Conservation (phyloP, 2,329 filamentous ascomycete genomes). For the Trichoderma sp. region DNA sequence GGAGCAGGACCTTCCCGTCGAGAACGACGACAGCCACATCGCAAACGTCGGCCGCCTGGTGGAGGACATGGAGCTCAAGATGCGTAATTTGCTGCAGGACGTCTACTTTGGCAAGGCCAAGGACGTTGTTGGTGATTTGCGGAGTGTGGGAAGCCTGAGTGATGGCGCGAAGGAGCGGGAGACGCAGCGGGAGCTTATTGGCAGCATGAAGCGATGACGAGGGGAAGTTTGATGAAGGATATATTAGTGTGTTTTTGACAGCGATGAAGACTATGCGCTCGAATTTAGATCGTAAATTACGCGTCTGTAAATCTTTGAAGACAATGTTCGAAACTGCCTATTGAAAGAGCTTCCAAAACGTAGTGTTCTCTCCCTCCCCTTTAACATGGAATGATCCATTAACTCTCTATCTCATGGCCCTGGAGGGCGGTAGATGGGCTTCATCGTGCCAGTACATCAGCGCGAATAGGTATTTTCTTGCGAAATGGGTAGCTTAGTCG, state of each 20-base stretch:
- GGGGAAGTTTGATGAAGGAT: not conserved
- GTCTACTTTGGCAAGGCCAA: constrained; percentile 99
- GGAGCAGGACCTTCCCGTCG: constrained; percentile 85
- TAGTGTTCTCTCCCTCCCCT: not conserved
- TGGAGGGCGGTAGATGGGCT: not conserved
- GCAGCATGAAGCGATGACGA: constrained; percentile 51
- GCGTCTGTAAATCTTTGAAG: not conserved
- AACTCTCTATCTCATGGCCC: no score
- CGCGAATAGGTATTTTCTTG: not conserved
- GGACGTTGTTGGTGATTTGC: constrained; percentile 92
- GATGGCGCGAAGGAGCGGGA: constrained; percentile 81
- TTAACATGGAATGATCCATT: not conserved
- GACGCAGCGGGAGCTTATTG: constrained; percentile 85
- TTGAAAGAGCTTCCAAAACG: not conserved
- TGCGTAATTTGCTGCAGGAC: constrained; percentile 96
- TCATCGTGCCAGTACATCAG: not conserved
- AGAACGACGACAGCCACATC: constrained; percentile 89
- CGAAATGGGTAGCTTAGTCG: no score
- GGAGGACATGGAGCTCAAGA: constrained; percentile 99
- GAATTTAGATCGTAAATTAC: not conserved
- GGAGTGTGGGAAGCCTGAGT: constrained; percentile 80
- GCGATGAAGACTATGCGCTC: not conserved
- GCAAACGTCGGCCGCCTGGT: constrained; percentile 91
- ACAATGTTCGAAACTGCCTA: not conserved
- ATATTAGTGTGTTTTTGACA: not conserved